These are phyloP conservation scores for Falciphora oryzae DNA, from an alignment of 2,329 filamentous ascomycete genomes.

Conservation along the genomic window DNA sequence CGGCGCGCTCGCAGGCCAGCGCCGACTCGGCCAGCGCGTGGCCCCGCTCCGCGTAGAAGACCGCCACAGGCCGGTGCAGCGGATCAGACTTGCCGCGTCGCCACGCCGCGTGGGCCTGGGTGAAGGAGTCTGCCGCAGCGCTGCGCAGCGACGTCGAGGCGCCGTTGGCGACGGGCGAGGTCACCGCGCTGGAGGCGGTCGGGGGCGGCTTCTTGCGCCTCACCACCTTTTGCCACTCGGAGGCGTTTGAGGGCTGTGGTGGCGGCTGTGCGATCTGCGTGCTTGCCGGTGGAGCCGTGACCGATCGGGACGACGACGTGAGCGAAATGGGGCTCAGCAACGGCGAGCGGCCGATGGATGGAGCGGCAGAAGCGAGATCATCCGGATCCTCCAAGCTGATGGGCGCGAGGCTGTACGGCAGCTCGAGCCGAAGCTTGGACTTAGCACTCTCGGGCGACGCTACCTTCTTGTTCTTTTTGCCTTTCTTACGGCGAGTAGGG, in stretches of 20 bases:
- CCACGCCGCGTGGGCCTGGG: constrained; percentile 35
- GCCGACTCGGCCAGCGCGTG: constrained; percentile 56
- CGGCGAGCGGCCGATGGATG: background rate
- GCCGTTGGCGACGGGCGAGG: constrained; percentile 8
- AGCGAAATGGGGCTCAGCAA: background rate
- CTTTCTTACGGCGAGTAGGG: constrained; percentile 23
- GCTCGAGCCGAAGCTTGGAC: constrained; percentile 28
- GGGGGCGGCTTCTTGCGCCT: constrained; percentile 3
- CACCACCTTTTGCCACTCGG: constrained; percentile 5
- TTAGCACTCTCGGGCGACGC: constrained; percentile 27
- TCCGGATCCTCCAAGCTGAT: constrained; percentile 22
- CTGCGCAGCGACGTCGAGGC: constrained; percentile 3
- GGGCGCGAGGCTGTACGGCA: constrained; percentile 34
- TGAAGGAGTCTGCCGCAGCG: constrained; percentile 20
- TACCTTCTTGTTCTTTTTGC: constrained; percentile 20
- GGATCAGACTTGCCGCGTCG: constrained; percentile 60
- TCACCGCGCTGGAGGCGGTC: background rate
- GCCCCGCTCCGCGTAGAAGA: constrained; percentile 67
- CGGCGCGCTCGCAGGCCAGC: constrained; percentile 53
- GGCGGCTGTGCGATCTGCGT: background rate
- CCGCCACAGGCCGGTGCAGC: constrained; percentile 68
- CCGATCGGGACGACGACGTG: background rate
- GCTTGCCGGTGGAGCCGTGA: background rate
- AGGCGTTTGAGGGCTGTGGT: background rate
- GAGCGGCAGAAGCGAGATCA: background rate